Evolutionary conservation across 306 rosid species (phyloP).

Genomic region (Citrullus mucosospermus): DNA sequence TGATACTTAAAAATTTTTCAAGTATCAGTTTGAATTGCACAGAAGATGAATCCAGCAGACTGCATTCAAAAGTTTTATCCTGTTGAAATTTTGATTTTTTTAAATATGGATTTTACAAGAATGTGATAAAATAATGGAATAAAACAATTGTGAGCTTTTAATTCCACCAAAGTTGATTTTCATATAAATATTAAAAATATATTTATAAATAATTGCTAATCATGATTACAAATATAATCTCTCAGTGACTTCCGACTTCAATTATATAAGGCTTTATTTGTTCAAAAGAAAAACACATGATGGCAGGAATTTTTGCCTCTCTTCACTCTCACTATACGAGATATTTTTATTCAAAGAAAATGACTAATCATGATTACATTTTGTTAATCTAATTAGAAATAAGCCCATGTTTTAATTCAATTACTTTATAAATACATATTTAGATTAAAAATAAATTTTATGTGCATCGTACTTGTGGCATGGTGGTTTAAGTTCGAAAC

Average conservation of each 20-base stretch:
- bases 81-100: not conserved
- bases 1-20: no score
- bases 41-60: no score
- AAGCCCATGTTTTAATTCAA: not conserved
- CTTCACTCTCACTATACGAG: not conserved
- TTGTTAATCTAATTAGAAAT: not conserved
- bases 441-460: no score
- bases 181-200: not conserved
- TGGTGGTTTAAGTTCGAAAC: no score
- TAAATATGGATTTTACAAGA: no score
- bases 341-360: not conserved
- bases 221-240: not conserved
- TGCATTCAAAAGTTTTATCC: no score
- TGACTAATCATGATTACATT: not conserved
- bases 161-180: not conserved
- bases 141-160: not conserved
- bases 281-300: not conserved
- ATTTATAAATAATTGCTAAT: not conserved
- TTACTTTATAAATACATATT: no score
- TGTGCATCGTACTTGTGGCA: no score
- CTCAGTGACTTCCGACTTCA: not conserved
- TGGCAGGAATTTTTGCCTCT: not conserved
- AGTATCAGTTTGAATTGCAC: no score
- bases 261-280: not conserved
- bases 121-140: not conserved